Evolutionary conservation across 2,329 filamentous ascomycete genomes (phyloP).

Genomic region (Penicillium palitans): DNA sequence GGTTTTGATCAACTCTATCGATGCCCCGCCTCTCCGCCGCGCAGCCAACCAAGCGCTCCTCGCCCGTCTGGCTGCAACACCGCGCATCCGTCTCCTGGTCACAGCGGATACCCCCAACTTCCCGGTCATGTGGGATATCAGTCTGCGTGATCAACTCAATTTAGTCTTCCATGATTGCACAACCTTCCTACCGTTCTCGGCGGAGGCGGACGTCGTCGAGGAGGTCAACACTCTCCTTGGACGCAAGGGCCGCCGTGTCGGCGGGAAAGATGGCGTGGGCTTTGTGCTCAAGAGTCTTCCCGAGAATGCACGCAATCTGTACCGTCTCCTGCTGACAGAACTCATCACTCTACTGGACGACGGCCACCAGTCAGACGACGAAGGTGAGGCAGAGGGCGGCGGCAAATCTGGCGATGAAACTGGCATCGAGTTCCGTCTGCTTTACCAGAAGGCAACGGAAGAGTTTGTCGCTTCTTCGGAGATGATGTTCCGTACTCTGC

Average conservation of each 20-base stretch:
- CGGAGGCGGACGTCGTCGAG: constrained; percentile 81
- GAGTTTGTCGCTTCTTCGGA: constrained; percentile 97
- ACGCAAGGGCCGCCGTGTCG: constrained; percentile 73
- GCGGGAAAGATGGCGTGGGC: constrained; percentile 85
- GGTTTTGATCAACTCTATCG: constrained; percentile 81
- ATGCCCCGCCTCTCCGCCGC: constrained; percentile 74
- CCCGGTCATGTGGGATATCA: constrained; percentile 83
- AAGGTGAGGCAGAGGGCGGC: constrained; percentile 40
- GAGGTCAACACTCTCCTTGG: constrained; percentile 86
- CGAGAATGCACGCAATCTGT: constrained; percentile 86
- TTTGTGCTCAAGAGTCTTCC: constrained; percentile 89
- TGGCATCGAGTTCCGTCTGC: constrained; percentile 82
- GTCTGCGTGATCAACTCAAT: constrained; percentile 76
- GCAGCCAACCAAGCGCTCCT: constrained; percentile 69
- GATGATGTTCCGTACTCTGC: constrained; percentile 87
- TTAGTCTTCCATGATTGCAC: constrained; percentile 94
- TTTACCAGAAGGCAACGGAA: constrained; percentile 95
- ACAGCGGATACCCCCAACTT: constrained; percentile 89
- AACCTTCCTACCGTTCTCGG: constrained; percentile 73
- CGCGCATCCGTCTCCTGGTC: constrained; percentile 69
- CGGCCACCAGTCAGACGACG: constrained; percentile 52
- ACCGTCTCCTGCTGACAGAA: constrained; percentile 80
- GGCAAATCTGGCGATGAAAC: constrained; percentile 43
- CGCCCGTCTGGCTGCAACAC: constrained; percentile 72
- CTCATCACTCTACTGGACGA: constrained; percentile 69